These are phyloP conservation scores for Tylopilus rubrobrunneus DNA, from an alignment of 768 basidiomycete genomes.

Conservation along the genomic window DNA sequence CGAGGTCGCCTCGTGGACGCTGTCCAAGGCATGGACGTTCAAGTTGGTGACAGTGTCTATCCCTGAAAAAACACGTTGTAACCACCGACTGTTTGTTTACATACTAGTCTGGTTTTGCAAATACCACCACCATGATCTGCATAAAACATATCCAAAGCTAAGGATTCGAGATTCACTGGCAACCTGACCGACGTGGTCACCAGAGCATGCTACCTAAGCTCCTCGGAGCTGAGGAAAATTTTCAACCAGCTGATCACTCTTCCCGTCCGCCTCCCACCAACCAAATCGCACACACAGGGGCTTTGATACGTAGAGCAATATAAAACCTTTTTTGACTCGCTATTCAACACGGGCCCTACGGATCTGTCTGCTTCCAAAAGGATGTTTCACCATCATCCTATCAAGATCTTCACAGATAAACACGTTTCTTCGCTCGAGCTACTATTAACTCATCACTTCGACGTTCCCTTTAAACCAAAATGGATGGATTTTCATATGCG, in stretches of 20 bases:
- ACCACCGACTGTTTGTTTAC: background rate
- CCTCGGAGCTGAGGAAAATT: constrained; percentile 24
- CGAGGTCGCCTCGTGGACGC: constrained; percentile 29
- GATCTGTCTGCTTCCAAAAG: background rate
- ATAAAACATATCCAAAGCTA: background rate
- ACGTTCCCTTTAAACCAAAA: constrained; percentile 27
- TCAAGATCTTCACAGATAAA: constrained; percentile 1
- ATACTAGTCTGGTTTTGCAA: background rate
- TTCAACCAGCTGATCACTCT: constrained; percentile 1
- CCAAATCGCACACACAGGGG: background rate
- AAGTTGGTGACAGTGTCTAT: background rate
- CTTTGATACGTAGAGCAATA: background rate
- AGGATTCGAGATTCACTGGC: background rate
- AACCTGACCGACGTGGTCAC: constrained; percentile 15
- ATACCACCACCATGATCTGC: background rate
- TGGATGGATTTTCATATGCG: constrained; percentile 25
- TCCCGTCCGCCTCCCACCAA: background rate
- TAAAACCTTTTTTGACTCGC: too few species aligned
- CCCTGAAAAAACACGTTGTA: constrained; percentile 9
- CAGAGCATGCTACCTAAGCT: constrained; percentile 28
- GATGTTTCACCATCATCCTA: background rate
- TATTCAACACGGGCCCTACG: too few species aligned
- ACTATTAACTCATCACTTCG: constrained; percentile 20
- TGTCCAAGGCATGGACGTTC: constrained; percentile 3
- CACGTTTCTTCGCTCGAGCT: background rate